Evolutionary conservation across 1,284 basidiomycete species (phyloP), one percentile per base, ranked within the genome.

Genomic region (Golubevia sp.): DNA sequence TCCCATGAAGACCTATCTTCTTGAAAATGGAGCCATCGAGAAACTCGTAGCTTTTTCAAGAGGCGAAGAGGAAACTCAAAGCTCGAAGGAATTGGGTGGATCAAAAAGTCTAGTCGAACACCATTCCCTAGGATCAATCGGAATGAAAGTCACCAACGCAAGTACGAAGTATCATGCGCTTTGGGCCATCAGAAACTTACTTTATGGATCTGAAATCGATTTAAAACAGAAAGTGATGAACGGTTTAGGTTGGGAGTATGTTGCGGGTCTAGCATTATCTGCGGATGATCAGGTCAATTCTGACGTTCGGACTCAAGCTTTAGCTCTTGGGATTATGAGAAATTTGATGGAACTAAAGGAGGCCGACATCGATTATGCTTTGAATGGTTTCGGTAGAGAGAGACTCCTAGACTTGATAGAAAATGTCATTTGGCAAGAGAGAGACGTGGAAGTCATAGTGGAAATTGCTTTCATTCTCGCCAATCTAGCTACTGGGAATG

Each of bases 101-200:
- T 6, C 20, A 49, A 23, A 23, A 24, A 20, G 61, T 5, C 3
- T 56, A 64, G n/a, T n/a, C 6, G 18, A 51, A 3, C 23, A 8
- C 5, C 7, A 5, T 8, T 6, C 4, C n/a, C 3, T n/a, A 51
- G 26, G 52, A 27, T 34, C 44, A 24, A 38, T 7, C 18, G 18
- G 54, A 49, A 2, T 15, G 55, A 13, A 7, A 30, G 2, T 55
- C 25, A 13, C 44, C 38, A 1, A 34, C 49, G 27, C 30, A 23
- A 11, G 24, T 11, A 18, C 73, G 49, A 64, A 69, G 6, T 55
- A 74, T 23, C 73, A 79, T 38, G 74, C 78, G 1, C 55, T 82
- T 2, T 82, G 79, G 75, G 78, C 73, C 8, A 58, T 82, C 49
- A 82, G 80, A 56, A 82, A 82, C 49, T 57, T 79, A 6, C 61